Evolutionary conservation across 2,329 filamentous ascomycete genomes (phyloP).

Genomic region (Cladosporium halotolerans): DNA sequence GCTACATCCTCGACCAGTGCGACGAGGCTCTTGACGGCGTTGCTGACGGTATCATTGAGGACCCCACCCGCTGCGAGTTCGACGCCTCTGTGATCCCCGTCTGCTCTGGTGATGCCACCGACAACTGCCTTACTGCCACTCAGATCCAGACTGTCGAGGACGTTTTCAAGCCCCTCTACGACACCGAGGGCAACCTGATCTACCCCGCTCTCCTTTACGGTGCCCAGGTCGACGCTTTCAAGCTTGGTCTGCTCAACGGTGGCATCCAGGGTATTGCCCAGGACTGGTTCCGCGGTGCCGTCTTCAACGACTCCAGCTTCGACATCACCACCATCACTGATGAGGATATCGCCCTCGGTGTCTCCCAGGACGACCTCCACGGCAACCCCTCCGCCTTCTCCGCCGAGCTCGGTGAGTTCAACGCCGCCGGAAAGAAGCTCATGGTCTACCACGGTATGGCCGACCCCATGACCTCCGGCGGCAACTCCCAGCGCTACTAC

Average conservation of each 20-base stretch:
- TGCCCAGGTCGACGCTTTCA: conserved; percentile 35
- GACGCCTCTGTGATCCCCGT: conserved; percentile 29
- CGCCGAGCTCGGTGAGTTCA: conserved; percentile 35
- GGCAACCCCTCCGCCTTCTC: conserved; percentile 36
- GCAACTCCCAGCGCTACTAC: conserved; percentile 45
- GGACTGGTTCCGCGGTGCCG: conserved; percentile 46
- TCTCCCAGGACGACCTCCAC: conserved; percentile 34
- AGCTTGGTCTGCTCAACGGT: conserved; percentile 36
- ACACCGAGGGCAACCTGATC: conserved; percentile 39
- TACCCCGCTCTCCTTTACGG: conserved; percentile 49
- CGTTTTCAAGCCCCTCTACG: conserved; percentile 38
- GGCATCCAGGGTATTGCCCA: conserved; percentile 37
- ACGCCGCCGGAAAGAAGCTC: conserved; percentile 39
- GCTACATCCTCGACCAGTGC: conserved; percentile 44
- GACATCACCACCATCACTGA: conserved; percentile 34
- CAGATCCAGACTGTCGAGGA: conserved; percentile 41
- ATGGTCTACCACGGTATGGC: conserved; percentile 38
- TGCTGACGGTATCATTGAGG: conserved; percentile 44
- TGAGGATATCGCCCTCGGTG: conserved; percentile 37
- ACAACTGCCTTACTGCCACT: conserved; percentile 37
- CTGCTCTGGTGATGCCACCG: conserved; percentile 29
- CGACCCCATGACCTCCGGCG: conserved; percentile 40
- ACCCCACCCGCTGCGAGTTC: conserved; percentile 40
- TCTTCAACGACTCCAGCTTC: conserved; percentile 42
- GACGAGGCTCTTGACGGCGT: conserved; percentile 45